Conservation (phyloP, 192 early-diverging fungal genomes). For the Backusella circina region DNA sequence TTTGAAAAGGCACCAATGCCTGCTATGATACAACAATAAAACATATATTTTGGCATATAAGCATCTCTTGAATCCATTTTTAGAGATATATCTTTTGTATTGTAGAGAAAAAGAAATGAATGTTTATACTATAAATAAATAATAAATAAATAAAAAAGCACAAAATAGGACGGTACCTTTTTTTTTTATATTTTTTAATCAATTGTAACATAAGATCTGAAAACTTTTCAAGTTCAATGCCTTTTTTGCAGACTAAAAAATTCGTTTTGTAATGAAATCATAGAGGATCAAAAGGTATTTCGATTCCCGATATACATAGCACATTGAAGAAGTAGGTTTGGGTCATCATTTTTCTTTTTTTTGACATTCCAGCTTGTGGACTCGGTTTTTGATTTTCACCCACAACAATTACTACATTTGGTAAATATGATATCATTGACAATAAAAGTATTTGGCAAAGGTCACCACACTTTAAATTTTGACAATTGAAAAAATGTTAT, state of each 20-base stretch:
- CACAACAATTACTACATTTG: background rate
- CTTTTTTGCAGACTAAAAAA: background rate
- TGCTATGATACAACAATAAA: constrained; percentile 35
- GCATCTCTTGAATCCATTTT: constrained; percentile 42
- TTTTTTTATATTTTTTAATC: background rate
- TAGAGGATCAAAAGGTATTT: background rate
- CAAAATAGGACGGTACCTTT: background rate
- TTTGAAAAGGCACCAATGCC: constrained; percentile 37
- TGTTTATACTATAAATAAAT: no score
- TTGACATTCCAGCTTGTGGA: background rate
- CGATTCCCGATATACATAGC: background rate
- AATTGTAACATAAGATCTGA: background rate
- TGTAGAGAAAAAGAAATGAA: background rate
- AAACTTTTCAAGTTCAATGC: background rate
- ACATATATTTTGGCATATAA: constrained; percentile 37
- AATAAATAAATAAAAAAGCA: background rate
- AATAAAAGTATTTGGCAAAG: background rate
- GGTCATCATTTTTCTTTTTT: background rate
- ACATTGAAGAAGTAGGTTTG: background rate
- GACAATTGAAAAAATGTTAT: background rate
- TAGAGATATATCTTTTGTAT: background rate
- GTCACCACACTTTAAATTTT: background rate
- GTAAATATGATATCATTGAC: background rate
- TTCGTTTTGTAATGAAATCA: background rate
- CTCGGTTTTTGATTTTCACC: background rate